A percentile compares a stretch with the other conserved stretches of the same genome.
phyloP scores from a whole-genome alignment of 2,329 filamentous ascomycete species.

The Cryphonectria nitschkei region DNA sequence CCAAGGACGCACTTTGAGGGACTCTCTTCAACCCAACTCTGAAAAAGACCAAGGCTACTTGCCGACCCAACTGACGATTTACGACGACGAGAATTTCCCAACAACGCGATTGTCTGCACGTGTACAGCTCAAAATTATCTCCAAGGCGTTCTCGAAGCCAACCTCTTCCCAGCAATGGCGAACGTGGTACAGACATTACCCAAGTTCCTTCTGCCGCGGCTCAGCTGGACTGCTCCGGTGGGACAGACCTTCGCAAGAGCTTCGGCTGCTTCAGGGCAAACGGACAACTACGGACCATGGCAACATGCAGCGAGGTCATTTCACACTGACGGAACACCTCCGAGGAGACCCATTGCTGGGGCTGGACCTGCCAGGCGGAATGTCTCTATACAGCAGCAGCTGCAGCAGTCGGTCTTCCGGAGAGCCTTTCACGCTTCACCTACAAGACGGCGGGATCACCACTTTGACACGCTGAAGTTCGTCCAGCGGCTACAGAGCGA shows the following conservation, averaged over 20 bases:
- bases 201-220: conserved; percentile 57
- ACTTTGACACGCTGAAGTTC: conserved; percentile 98
- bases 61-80: background rate
- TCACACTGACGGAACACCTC: conserved; percentile 26
- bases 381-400: conserved; percentile 35
- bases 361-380: conserved; percentile 13
- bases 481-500: conserved; percentile 87
- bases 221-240: conserved; percentile 53
- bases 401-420: conserved; percentile 38
- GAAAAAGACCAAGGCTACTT: background rate
- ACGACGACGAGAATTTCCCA: background rate
- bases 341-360: background rate
- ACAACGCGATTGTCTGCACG: background rate
- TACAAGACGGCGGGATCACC: conserved; percentile 72
- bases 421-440: conserved; percentile 71
- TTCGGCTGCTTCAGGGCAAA: conserved; percentile 30
- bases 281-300: conserved; percentile 24
- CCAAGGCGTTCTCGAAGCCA: background rate
- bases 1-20: background rate
- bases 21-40: no score
- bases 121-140: background rate
- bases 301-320: conserved; percentile 34
- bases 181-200: conserved; percentile 49
- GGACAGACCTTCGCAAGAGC: conserved; percentile 37
- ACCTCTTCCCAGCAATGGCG: conserved; percentile 33